phyloP scores from a whole-genome alignment of 371 early-diverging fungal genomes.

The Lichtheimia corymbifera region DNA sequence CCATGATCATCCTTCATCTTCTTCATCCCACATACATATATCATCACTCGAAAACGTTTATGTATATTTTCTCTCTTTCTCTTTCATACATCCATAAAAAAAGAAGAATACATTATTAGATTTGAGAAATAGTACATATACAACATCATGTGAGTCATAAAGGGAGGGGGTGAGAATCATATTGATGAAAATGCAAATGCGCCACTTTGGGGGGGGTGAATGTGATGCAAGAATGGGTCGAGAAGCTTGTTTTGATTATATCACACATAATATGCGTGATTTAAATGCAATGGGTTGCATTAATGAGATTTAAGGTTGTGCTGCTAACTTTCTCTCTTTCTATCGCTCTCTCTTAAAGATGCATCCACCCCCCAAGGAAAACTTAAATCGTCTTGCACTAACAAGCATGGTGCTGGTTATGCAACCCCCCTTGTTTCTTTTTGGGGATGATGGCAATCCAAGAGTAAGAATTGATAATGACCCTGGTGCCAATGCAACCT shows the following conservation, averaged over 20 bases:
- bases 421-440: no score
- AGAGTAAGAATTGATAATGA: no score
- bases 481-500: no score
- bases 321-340: no score
- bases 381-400: no score
- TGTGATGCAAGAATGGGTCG: neutral
- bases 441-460: no score
- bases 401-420: no score
- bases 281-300: neutral
- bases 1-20: neutral
- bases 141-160: neutral
- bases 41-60: neutral
- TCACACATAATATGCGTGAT: neutral
- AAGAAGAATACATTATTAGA: conserved; percentile 1
- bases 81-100: conserved; percentile 5
- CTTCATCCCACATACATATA: neutral
- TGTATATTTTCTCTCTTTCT: no score
- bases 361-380: no score
- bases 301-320: neutral
- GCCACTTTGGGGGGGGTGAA: neutral
- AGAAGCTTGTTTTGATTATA: neutral
- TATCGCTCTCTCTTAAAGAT: no score
- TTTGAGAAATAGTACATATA: neutral
- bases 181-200: neutral
- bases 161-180: neutral